phyloP scores from a whole-genome alignment of 176 grass and related monocot genomes.

The Ananas comosus region DNA sequence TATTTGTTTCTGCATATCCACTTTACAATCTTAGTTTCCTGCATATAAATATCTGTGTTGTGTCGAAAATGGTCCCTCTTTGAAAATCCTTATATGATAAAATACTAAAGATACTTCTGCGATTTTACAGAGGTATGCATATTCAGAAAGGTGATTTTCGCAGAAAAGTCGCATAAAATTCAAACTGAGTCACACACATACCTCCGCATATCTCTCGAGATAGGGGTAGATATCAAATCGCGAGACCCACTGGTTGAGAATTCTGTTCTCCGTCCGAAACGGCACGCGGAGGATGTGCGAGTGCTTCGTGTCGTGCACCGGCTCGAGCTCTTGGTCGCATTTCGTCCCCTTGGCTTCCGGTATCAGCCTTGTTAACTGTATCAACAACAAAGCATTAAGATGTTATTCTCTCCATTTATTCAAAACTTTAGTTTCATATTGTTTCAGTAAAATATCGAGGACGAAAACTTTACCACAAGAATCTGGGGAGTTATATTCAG shows the following conservation, averaged over 20 bases:
- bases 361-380: slow-evolving; percentile 87
- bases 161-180: background rate
- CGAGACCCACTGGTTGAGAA: slow-evolving; percentile 74
- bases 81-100: too few relatives aligned
- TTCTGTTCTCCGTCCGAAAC: slow-evolving; percentile 55
- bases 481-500: slow-evolving; percentile 70
- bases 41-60: too few relatives aligned
- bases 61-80: too few relatives aligned
- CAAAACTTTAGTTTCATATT: background rate
- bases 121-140: too few relatives aligned
- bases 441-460: background rate
- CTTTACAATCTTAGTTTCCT: too few relatives aligned
- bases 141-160: too few relatives aligned
- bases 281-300: slow-evolving; percentile 82
- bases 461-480: slow-evolving; percentile 64
- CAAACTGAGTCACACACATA: slow-evolving; percentile 8
- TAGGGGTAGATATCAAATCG: slow-evolving; percentile 94
- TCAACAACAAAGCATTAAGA: background rate
- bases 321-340: slow-evolving; percentile 86
- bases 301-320: slow-evolving; percentile 59
- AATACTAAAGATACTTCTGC: too few relatives aligned
- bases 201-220: slow-evolving; percentile 96
- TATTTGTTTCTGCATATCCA: too few relatives aligned
- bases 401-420: background rate
- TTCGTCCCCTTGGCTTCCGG: slow-evolving; percentile 89